Conservation (phyloP, 805 yeast species). For the Saturnispora bothae region DNA sequence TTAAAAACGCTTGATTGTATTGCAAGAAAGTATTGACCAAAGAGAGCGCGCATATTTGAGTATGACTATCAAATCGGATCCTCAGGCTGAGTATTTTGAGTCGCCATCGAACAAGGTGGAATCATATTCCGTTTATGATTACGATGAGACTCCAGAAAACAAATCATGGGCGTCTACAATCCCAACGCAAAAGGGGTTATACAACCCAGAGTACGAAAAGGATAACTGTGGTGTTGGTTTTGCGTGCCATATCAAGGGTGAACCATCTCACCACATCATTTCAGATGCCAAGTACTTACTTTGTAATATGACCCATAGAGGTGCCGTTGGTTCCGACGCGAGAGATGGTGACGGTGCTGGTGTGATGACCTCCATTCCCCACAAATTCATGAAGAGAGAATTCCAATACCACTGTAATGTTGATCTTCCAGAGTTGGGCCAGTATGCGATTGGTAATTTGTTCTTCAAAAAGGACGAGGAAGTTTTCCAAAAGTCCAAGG, state of each 20-base stretch:
- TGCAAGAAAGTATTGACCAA: neutral
- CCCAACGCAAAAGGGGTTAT: constrained; percentile 80
- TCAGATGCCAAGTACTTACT: constrained; percentile 80
- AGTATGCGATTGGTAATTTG: constrained; percentile 90
- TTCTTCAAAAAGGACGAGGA: constrained; percentile 81
- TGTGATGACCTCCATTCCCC: constrained; percentile 86
- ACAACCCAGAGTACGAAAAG: constrained; percentile 87
- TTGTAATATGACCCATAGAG: constrained; percentile 98
- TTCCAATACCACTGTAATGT: constrained; percentile 61
- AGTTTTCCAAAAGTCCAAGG: constrained; percentile 58
- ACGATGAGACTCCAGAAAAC: constrained; percentile 70
- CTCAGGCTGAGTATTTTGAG: constrained; percentile 17
- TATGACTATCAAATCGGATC: constrained; percentile 24
- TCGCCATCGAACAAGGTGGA: constrained; percentile 17
- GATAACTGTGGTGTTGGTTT: constrained; percentile 98
- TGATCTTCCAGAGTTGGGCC: constrained; percentile 66
- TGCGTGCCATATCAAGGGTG: constrained; percentile 87
- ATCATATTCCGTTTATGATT: constrained; percentile 38
- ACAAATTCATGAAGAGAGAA: constrained; percentile 76
- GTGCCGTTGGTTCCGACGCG: constrained; percentile 93
- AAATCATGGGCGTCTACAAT: constrained; percentile 86
- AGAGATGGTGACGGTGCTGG: constrained; percentile 99
- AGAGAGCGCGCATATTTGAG: neutral
- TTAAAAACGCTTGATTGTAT: no score
- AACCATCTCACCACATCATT: constrained; percentile 80